These are phyloP conservation scores for Podospora australis DNA, from an alignment of 495 filamentous ascomycete genomes.

Conservation along the genomic window DNA sequence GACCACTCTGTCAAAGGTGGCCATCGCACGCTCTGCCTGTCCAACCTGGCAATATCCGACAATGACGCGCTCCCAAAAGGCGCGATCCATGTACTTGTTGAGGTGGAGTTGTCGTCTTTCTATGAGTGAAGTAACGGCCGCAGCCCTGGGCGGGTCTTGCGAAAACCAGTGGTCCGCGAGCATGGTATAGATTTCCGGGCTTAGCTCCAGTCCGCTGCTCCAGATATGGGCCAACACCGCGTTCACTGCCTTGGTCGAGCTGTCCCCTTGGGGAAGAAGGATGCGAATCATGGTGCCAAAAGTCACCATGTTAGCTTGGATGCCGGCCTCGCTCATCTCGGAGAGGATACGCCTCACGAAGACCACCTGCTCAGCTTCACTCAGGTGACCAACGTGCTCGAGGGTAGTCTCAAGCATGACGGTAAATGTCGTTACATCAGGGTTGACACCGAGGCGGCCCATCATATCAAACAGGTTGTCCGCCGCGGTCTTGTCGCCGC, in stretches of 20 bases:
- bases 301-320: conserved; percentile 48
- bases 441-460: conserved; percentile 23
- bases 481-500: conserved; percentile 29
- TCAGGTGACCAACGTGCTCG: conserved; percentile 8
- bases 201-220: conserved; percentile 41
- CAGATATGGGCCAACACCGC: conserved; percentile 56
- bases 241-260: conserved; percentile 44
- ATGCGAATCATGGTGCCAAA: conserved; percentile 60
- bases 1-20: too few relatives aligned
- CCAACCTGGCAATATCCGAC: conserved; percentile 52
- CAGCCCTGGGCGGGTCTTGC: conserved; percentile 48
- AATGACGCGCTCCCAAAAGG: conserved; percentile 64
- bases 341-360: conserved; percentile 37
- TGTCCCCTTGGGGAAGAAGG: conserved; percentile 42
- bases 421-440: conserved; percentile 39
- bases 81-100: conserved; percentile 41
- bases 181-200: conserved; percentile 61
- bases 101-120: conserved; percentile 32
- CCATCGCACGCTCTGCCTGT: conserved; percentile 44
- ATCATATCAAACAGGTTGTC: conserved; percentile 38
- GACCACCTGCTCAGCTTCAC: conserved; percentile 25
- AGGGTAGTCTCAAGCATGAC: conserved; percentile 37
- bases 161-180: conserved; percentile 62
- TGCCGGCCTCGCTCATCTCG: conserved; percentile 46
- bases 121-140: conserved; percentile 50